Evolutionary conservation across 192 early-diverging fungal genomes (phyloP).

Genomic region (Lunasporangiospora selenospora): DNA sequence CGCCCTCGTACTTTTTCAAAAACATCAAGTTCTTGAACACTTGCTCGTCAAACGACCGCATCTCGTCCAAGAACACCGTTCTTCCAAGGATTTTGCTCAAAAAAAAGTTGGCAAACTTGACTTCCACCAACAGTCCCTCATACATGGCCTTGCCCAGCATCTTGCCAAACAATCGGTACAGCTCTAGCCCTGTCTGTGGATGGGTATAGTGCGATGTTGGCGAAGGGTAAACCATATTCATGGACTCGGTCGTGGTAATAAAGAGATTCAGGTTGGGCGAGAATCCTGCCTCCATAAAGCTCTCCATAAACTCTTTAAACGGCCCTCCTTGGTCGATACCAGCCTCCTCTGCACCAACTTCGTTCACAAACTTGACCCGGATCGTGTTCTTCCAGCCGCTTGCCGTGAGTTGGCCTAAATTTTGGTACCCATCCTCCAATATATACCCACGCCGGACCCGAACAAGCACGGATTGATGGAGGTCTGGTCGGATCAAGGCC

Average conservation of each 20-base stretch:
- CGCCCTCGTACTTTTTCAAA: slow-evolving; percentile 65
- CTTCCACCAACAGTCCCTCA: slow-evolving; percentile 66
- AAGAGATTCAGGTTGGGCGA: slow-evolving; percentile 60
- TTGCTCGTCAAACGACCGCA: slow-evolving; percentile 60
- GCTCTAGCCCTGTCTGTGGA: slow-evolving; percentile 36
- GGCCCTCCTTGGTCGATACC: slow-evolving; percentile 87
- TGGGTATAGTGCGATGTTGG: slow-evolving; percentile 47
- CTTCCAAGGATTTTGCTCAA: slow-evolving; percentile 61
- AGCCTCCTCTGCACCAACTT: slow-evolving; percentile 64
- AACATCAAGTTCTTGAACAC: slow-evolving; percentile 61
- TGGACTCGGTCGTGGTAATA: slow-evolving; percentile 47
- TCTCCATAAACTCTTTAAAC: slow-evolving; percentile 75
- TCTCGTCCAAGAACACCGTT: slow-evolving; percentile 65
- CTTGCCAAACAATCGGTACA: slow-evolving; percentile 64
- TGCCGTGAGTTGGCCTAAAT: slow-evolving; percentile 55
- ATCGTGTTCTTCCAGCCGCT: slow-evolving; percentile 55
- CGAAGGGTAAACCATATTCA: slow-evolving; percentile 56
- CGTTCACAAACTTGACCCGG: slow-evolving; percentile 59
- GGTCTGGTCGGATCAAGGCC: slow-evolving; percentile 26
- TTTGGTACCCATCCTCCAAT: slow-evolving; percentile 74
- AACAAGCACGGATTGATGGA: slow-evolving; percentile 45
- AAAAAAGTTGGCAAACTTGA: slow-evolving; percentile 67
- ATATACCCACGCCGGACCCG: slow-evolving; percentile 67
- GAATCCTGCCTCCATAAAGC: slow-evolving; percentile 60
- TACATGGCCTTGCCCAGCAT: slow-evolving; percentile 70